Percentiles rank a stretch among this genome's conserved stretches.
Evolutionary conservation across 129 eudicot genomes (phyloP).

Genomic region (Scalesia atractyloides): DNA sequence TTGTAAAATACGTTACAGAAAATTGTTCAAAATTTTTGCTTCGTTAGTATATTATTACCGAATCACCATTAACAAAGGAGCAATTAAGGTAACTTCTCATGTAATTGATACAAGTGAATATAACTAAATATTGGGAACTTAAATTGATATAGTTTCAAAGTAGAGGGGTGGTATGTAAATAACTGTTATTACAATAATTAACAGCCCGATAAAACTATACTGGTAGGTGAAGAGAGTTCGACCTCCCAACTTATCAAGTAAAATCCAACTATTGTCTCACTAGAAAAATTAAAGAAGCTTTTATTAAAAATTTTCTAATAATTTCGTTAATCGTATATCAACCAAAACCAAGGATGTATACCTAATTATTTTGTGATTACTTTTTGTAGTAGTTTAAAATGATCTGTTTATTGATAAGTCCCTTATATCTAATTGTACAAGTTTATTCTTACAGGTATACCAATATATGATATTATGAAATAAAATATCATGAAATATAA

Average conservation of each 20-base stretch:
- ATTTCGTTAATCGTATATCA: too few species aligned
- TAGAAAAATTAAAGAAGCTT: not conserved
- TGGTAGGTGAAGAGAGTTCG: conserved; percentile 18
- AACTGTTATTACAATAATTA: not conserved
- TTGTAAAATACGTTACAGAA: too few species aligned
- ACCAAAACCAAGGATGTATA: not conserved
- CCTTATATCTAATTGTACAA: not conserved
- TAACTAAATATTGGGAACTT: not conserved
- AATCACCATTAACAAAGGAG: too few species aligned
- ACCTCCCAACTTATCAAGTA: conserved; percentile 6
- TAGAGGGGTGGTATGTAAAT: not conserved
- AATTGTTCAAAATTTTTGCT: too few species aligned
- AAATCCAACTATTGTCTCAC: not conserved
- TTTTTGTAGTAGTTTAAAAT: not conserved
- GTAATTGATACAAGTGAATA: not conserved
- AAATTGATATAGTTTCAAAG: not conserved
- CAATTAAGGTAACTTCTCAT: too few species aligned
- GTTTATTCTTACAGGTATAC: not conserved
- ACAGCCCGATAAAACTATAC: not conserved
- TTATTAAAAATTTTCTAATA: not conserved
- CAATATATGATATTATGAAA: not conserved
- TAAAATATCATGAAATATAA: too few species aligned
- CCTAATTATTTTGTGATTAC: not conserved
- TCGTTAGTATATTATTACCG: too few species aligned
- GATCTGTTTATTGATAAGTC: not conserved